phyloP scores from a whole-genome alignment of 2,329 filamentous ascomycete species.

The Trichoderma koningiopsis region DNA sequence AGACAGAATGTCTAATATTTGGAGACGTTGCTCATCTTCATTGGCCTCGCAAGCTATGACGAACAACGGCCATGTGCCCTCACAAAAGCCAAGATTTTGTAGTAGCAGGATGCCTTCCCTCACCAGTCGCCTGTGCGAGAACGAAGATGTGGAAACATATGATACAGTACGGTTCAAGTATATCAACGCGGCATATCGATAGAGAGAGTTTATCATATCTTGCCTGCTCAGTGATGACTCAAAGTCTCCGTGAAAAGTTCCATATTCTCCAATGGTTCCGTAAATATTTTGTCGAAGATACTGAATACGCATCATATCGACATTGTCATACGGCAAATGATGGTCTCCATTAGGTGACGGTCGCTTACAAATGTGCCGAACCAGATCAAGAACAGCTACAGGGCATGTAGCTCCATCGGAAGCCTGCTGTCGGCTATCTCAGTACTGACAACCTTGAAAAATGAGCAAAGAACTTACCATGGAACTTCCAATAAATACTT shows the following conservation, averaged over 20 bases:
- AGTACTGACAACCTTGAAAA: not conserved
- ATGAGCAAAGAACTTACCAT: not conserved
- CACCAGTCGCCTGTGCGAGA: conserved; percentile 17
- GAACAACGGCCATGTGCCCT: conserved; percentile 24
- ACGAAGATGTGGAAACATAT: conserved; percentile 11
- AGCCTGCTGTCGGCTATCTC: not conserved
- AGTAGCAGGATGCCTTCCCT: conserved; percentile 23
- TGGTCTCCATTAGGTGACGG: not conserved
- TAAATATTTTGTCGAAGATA: conserved; percentile 12
- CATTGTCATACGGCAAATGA: not conserved
- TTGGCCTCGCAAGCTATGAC: conserved; percentile 25
- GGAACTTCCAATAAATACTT: not conserved
- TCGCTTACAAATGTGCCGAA: conserved; percentile 13
- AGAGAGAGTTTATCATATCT: conserved; percentile 17
- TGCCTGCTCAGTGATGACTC: conserved; percentile 6
- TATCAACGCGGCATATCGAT: conserved; percentile 23
- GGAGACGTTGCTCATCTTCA: conserved; percentile 23
- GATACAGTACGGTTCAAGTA: conserved; percentile 21
- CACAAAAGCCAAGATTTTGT: conserved; percentile 20
- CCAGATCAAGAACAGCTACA: conserved; percentile 21
- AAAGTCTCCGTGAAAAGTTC: conserved; percentile 8
- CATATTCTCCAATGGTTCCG: conserved; percentile 16
- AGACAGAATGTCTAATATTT: conserved; percentile 13
- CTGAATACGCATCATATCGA: conserved; percentile 16
- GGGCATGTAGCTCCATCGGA: conserved; percentile 7